Percentiles rank a stretch among this genome's conserved stretches.
phyloP scores from a whole-genome alignment of 306 rosid species.

The Citrullus colocynthis region DNA sequence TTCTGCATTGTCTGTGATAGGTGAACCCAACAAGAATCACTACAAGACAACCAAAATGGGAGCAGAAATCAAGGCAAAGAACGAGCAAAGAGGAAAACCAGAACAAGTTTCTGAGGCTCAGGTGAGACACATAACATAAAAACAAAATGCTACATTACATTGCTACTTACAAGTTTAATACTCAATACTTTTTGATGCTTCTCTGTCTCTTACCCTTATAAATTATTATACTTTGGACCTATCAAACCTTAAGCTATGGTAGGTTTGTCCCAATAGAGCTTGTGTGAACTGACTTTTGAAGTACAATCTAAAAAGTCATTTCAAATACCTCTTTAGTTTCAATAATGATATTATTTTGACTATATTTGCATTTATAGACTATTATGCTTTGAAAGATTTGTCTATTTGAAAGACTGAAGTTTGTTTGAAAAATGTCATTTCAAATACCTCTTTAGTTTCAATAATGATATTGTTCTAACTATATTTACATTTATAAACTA shows the following conservation, averaged over 20 bases:
- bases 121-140: not conserved
- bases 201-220: not conserved
- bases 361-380: not conserved
- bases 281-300: too few relatives aligned
- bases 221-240: not conserved
- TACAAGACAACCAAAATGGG: not conserved
- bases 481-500: not conserved
- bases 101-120: not conserved
- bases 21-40: not conserved
- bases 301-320: too few relatives aligned
- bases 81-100: not conserved
- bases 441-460: too few relatives aligned
- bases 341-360: not conserved
- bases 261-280: too few relatives aligned
- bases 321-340: too few relatives aligned
- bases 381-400: too few relatives aligned
- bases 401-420: too few relatives aligned
- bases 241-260: too few relatives aligned
- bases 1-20: not conserved
- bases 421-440: too few relatives aligned
- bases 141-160: not conserved
- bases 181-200: not conserved
- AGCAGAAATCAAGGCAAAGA: slow-evolving; percentile 7
- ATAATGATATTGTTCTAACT: not conserved
- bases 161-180: not conserved